Conservation (phyloP, 2,329 filamentous ascomycete species). For the Diaporthe sp. region DNA sequence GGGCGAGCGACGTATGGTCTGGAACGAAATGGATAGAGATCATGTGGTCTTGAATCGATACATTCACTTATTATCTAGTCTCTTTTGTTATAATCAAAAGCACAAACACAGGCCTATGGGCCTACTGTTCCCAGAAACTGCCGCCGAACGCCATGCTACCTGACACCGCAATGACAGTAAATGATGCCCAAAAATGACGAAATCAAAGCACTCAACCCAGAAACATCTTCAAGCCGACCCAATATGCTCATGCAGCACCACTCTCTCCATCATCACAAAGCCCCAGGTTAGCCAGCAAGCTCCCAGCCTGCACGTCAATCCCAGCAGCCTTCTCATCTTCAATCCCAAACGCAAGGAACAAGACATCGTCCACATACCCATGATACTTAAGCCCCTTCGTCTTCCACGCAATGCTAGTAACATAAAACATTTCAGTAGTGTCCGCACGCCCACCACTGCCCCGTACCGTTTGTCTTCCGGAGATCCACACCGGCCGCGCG, state of each 20-base stretch:
- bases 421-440: conserved; percentile 67
- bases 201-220: neutral
- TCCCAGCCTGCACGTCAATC: conserved; percentile 64
- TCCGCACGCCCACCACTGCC: neutral
- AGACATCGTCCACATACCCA: conserved; percentile 67
- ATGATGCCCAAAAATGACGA: neutral
- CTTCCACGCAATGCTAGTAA: conserved; percentile 70
- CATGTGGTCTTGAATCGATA: neutral
- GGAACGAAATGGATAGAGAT: neutral
- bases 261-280: conserved; percentile 44
- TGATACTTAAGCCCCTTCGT: conserved; percentile 60
- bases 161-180: neutral
- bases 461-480: conserved; percentile 54
- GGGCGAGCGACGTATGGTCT: neutral
- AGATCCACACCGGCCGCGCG: conserved; percentile 66
- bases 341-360: conserved; percentile 68
- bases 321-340: conserved; percentile 63
- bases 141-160: conserved; percentile 12
- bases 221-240: neutral
- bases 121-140: neutral
- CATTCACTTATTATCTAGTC: neutral
- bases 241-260: neutral
- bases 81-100: neutral
- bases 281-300: conserved; percentile 59
- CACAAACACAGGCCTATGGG: neutral